Evolutionary conservation across 208 protist genomes (phyloP).

Genomic region (Leishmania major): DNA sequence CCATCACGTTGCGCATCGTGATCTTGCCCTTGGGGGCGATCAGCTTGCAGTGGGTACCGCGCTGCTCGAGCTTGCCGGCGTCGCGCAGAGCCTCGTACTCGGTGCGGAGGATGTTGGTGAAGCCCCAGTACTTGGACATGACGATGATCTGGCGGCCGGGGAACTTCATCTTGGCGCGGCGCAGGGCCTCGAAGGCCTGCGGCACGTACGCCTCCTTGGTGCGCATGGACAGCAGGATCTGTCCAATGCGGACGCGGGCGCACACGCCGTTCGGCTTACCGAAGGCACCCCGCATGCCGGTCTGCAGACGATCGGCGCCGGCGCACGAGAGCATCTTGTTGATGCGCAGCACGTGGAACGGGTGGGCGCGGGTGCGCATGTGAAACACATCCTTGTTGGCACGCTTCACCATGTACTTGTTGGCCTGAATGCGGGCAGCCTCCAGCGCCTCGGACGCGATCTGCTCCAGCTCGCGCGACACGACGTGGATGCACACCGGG

Average conservation of each 20-base stretch:
- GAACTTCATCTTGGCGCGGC: slow-evolving; percentile 88
- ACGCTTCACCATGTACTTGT: slow-evolving; percentile 99
- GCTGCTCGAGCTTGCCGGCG: slow-evolving; percentile 69
- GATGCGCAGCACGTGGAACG: slow-evolving; percentile 99
- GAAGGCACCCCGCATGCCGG: slow-evolving; percentile 67
- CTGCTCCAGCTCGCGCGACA: slow-evolving; percentile 99
- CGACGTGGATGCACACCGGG: slow-evolving; percentile 97
- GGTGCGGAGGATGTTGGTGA: slow-evolving; percentile 77
- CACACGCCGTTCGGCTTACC: slow-evolving; percentile 96
- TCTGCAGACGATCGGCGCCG: slow-evolving; percentile 99
- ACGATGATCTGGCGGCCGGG: slow-evolving; percentile 73
- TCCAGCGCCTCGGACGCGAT: slow-evolving; percentile 98
- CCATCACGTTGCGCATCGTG: slow-evolving; percentile 66
- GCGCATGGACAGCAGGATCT: slow-evolving; percentile 98
- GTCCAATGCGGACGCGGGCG: slow-evolving; percentile 97
- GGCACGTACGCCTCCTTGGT: slow-evolving; percentile 79
- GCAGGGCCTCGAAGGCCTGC: slow-evolving; percentile 76
- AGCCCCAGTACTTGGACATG: slow-evolving; percentile 87
- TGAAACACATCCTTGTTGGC: slow-evolving; percentile 99
- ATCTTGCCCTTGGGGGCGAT: slow-evolving; percentile 85
- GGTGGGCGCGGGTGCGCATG: slow-evolving; percentile 98
- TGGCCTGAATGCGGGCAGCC: slow-evolving; percentile 98
- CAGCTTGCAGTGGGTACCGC: slow-evolving; percentile 72
- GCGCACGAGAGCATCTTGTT: slow-evolving; percentile 99
- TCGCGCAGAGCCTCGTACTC: slow-evolving; percentile 75